A percentile compares a stretch with the other conserved stretches of the same genome.
These are phyloP conservation scores for Leucaena leucocephala DNA, from an alignment of 306 rosid genomes.

Conservation along the genomic window DNA sequence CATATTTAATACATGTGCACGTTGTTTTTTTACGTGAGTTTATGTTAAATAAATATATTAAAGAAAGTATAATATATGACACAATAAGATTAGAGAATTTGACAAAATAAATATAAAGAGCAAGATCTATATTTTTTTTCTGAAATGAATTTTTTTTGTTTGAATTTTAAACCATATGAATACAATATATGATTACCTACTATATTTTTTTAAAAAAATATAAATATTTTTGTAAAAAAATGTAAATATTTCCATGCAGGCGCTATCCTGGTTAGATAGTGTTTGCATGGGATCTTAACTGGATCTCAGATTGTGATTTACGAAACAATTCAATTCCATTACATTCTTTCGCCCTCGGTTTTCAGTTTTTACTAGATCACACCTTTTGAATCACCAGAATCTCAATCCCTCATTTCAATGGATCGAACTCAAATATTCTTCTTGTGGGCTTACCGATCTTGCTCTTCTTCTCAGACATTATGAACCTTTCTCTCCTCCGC, in stretches of 20 bases:
- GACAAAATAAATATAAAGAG: too few relatives aligned
- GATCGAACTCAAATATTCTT: constrained; percentile 51
- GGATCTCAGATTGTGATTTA: neutral
- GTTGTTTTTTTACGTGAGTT: too few relatives aligned
- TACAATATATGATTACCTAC: too few relatives aligned
- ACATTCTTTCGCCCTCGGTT: neutral
- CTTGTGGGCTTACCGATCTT: constrained; percentile 46
- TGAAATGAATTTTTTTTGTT: too few relatives aligned
- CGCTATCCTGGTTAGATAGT: neutral
- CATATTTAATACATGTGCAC: too few relatives aligned
- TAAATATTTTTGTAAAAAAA: too few relatives aligned
- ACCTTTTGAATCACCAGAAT: neutral
- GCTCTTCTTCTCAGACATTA: constrained; percentile 41
- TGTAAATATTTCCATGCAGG: neutral
- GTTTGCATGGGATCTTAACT: neutral
- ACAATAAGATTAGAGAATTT: too few relatives aligned
- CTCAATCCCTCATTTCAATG: constrained; percentile 18
- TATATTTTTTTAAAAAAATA: too few relatives aligned
- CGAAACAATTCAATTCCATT: neutral
- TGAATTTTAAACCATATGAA: too few relatives aligned
- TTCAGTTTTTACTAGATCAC: constrained; percentile 1
- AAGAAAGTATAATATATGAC: too few relatives aligned
- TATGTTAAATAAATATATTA: too few relatives aligned
- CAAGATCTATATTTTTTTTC: too few relatives aligned
- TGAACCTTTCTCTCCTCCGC: constrained; percentile 47